Evolutionary conservation across 345 rosid species (phyloP).

Genomic region (Dipteronia sinensis): DNA sequence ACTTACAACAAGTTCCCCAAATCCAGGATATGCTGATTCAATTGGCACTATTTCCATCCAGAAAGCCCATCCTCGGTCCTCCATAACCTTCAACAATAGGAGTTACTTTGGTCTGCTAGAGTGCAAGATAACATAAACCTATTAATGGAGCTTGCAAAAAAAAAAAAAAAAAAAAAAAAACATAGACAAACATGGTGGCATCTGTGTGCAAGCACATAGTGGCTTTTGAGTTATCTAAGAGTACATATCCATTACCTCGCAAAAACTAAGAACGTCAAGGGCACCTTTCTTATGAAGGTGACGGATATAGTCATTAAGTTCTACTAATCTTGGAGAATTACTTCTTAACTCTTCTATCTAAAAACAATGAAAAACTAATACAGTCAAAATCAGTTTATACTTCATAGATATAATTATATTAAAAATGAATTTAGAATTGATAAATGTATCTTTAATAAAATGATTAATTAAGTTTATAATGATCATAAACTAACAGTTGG

Average conservation of each 20-base stretch:
- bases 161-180: background rate
- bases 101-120: conserved; percentile 85
- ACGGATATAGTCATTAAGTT: conserved; percentile 85
- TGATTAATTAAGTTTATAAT: background rate
- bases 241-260: conserved; percentile 64
- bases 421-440: conserved; percentile 9
- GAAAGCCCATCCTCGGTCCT: conserved; percentile 97
- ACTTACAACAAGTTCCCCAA: conserved; percentile 94
- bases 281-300: conserved; percentile 75
- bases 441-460: background rate
- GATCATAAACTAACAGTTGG: conserved; percentile 67
- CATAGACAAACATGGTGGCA: background rate
- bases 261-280: conserved; percentile 89
- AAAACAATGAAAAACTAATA: conserved; percentile 21
- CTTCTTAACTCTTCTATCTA: conserved; percentile 96
- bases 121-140: background rate
- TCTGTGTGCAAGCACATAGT: too few relatives aligned
- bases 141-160: conserved; percentile 4
- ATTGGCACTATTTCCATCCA: conserved; percentile 92
- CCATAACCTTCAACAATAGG: conserved; percentile 98
- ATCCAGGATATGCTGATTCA: conserved; percentile 98
- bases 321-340: conserved; percentile 80
- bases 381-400: conserved; percentile 13
- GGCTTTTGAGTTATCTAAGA: background rate
- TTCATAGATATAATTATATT: background rate